Evolutionary conservation across 2,329 filamentous ascomycete species (phyloP), one percentile per base, ranked within the genome.

Genomic region (Aureobasidium sp.): DNA sequence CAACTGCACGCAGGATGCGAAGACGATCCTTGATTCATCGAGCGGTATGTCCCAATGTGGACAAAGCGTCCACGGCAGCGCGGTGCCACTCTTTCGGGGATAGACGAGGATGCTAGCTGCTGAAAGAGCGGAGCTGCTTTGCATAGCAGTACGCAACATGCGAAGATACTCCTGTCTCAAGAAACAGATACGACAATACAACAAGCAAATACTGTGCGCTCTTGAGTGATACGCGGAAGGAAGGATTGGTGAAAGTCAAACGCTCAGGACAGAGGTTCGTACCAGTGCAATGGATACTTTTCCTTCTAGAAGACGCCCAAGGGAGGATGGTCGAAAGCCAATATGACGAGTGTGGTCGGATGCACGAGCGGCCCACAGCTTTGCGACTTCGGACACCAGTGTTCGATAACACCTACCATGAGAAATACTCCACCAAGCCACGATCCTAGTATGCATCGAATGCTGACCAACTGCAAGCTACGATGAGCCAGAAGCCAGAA

Each of bases 251-350:
- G 17, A 39, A 49, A 49, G 45, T 39, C 34, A 49, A 49, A 49
- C 34, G 32, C 45, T 49, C 45, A 49, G 45, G 45, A 38, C 45
- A 49, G 11, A 29, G 6, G 45, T 49, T 49, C 45, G 45, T 49
- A 39, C 45, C 45, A 39, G 34, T 24, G 22, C 34, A 39, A 16
- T n/a, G 45, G 45, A 17, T 37, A 21, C 45, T n/a, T 8, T 22
- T 10, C 27, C 39, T 49, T 49, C 45, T 30, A 39, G 45, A 49
- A 49, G 34, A 39, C 45, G 45, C 45, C 34, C 45, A 25, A 22
- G 22, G 17, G 45, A 30, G 5, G 45, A 30, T 30, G 17, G 45
- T 39, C 34, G 34, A 49, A 49, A 49, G 45, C 30, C 45, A 49
- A 49, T 49, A 49, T 49, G 45, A 49, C 45, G 34, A 49, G 16